Evolutionary conservation across 768 basidiomycete genomes (phyloP).

Genomic region (Mycena kentingensis): DNA sequence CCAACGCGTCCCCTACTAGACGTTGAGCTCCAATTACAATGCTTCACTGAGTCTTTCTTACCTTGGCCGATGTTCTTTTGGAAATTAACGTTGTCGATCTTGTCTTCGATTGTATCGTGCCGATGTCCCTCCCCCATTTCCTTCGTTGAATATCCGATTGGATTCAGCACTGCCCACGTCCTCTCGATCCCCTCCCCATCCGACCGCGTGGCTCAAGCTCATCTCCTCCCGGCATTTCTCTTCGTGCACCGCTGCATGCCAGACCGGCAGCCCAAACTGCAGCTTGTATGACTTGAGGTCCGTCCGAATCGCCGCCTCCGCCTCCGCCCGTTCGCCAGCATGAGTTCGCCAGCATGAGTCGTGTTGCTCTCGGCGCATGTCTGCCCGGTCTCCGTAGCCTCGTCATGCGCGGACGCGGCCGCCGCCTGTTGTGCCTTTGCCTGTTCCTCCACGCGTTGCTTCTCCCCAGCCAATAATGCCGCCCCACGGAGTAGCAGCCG

Average conservation of each 20-base stretch:
- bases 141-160: conserved; percentile 24
- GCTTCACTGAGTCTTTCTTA: not conserved
- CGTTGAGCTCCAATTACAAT: no score
- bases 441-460: conserved; percentile 28
- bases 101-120: conserved; percentile 29
- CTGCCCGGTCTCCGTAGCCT: no score
- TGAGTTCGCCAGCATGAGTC: no score
- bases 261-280: conserved; percentile 19
- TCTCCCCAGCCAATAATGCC: no score
- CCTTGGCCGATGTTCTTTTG: conserved; percentile 11
- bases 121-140: conserved; percentile 32
- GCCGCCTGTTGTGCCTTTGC: conserved; percentile 28
- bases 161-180: conserved; percentile 31
- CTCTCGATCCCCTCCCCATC: conserved; percentile 24
- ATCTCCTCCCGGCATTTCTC: conserved; percentile 7
- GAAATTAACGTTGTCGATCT: conserved; percentile 21
- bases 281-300: conserved; percentile 20
- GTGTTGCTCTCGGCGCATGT: no score
- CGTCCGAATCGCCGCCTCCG: conserved; percentile 24
- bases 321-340: no score
- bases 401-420: no score
- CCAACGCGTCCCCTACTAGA: not conserved
- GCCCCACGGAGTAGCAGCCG: conserved; percentile 5
- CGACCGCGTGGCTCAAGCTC: conserved; percentile 12
- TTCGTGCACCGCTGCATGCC: conserved; percentile 22